Evolutionary conservation across 495 filamentous ascomycete species (phyloP).

Genomic region (Hypoxylon fragiforme): DNA sequence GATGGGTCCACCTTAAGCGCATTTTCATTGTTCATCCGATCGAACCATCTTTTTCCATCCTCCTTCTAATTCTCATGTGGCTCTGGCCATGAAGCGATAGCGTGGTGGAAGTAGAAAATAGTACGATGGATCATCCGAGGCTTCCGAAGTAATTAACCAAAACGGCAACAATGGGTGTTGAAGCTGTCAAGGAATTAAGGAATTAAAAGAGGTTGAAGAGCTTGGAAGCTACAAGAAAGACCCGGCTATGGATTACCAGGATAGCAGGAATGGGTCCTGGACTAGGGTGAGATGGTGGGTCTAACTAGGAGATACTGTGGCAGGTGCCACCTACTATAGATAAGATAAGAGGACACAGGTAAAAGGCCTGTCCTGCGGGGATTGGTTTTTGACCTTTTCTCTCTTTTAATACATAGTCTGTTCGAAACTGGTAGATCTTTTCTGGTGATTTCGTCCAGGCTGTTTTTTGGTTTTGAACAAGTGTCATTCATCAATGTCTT

Average conservation of each 20-base stretch:
- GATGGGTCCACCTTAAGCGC: slow-evolving; percentile 15
- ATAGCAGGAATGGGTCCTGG: slow-evolving; percentile 7
- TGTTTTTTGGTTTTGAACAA: too few relatives aligned
- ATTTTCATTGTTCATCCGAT: slow-evolving; percentile 18
- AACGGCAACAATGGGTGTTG: slow-evolving; percentile 28
- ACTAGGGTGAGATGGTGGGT: too few relatives aligned
- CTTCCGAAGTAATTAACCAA: slow-evolving; percentile 21
- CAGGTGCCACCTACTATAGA: too few relatives aligned
- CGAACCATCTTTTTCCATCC: slow-evolving; percentile 28
- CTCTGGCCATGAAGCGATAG: slow-evolving; percentile 32
- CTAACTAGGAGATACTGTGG: too few relatives aligned
- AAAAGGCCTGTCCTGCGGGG: too few relatives aligned
- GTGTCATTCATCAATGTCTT: too few relatives aligned
- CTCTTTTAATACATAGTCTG: too few relatives aligned
- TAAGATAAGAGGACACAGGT: too few relatives aligned
- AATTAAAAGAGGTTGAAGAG: slow-evolving; percentile 11
- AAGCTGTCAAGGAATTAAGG: slow-evolving; percentile 18
- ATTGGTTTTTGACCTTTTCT: too few relatives aligned
- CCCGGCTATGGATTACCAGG: neutral
- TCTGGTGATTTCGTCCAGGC: too few relatives aligned
- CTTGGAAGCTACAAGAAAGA: neutral
- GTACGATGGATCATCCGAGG: slow-evolving; percentile 33
- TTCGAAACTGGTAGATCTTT: too few relatives aligned
- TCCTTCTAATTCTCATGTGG: too few relatives aligned
- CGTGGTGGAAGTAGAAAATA: slow-evolving; percentile 16